A percentile compares a stretch with the other conserved stretches of the same genome.
phyloP scores from a whole-genome alignment of 345 rosid genomes.

The Diplotaxis tenuifolia region DNA sequence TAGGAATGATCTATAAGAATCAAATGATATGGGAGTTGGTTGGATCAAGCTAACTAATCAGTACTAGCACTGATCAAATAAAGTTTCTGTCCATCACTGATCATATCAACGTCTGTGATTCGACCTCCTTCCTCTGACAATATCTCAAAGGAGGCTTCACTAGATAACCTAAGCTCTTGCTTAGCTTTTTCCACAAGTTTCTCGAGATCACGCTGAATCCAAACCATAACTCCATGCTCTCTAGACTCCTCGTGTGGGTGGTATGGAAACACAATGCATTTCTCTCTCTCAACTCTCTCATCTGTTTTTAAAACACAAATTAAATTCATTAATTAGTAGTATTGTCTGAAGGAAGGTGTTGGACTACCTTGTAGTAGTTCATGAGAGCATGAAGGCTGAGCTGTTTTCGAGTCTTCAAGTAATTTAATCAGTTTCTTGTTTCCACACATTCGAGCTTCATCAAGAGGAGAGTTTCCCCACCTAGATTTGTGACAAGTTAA shows the following conservation, averaged over 20 bases:
- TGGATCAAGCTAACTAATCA: slow-evolving; percentile 12
- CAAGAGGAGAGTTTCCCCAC: slow-evolving; percentile 88
- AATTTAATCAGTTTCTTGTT: slow-evolving; percentile 79
- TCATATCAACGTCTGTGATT: slow-evolving; percentile 63
- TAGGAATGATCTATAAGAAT: slow-evolving; percentile 8
- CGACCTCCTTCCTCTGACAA: slow-evolving; percentile 72
- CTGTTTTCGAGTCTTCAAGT: slow-evolving; percentile 61
- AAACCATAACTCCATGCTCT: slow-evolving; percentile 62
- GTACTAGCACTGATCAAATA: slow-evolving; percentile 46
- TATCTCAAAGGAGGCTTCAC: slow-evolving; percentile 39
- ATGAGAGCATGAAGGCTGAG: too few relatives aligned
- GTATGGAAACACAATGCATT: slow-evolving; percentile 76
- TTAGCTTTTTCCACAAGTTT: slow-evolving; percentile 59
- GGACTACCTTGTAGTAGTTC: too few relatives aligned
- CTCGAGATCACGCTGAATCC: slow-evolving; percentile 57
- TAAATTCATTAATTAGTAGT: neutral
- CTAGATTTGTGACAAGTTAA: slow-evolving; percentile 33
- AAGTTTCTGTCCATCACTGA: slow-evolving; percentile 68
- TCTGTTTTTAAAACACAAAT: slow-evolving; percentile 27
- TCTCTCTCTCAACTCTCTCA: slow-evolving; percentile 45
- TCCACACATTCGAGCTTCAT: slow-evolving; percentile 67
- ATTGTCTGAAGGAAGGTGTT: neutral
- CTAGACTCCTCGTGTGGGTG: slow-evolving; percentile 58
- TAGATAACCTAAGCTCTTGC: slow-evolving; percentile 45
- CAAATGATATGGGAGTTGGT: neutral